Evolutionary conservation across 139 green algal species (phyloP), one percentile per base, ranked within the genome.

Genomic region (Pseudopediastrum boryanum): DNA sequence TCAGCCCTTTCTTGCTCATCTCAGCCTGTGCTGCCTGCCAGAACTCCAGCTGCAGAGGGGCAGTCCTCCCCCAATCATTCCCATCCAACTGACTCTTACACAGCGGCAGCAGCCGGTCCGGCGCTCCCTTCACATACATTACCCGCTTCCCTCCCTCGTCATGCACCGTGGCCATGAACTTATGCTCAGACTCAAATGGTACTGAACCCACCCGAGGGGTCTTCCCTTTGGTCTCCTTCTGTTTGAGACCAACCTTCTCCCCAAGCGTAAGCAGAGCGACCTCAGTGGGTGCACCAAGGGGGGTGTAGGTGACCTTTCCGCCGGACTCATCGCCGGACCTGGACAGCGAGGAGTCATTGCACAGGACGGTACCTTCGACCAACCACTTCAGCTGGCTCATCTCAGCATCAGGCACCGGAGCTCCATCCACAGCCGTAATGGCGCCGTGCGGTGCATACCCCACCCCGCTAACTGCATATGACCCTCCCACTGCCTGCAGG

Each of bases 141-240:
- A 83, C 38, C 35, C 31, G 48, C 74, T 35, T 48, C 25, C 64
- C 36, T 9, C 59, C 73, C 59, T 80, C 59, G 12, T 69, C 25
- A 42, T 86, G 82, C 3, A 83, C 75, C 2, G 82, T 86, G 0
- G 71, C 82, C 81, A 85, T 85, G 79, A 85, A 85, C 56, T 86
- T 86, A 69, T 83, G 75, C 66, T 86, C 81, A 8, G 41, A 72
- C 69, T 86, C 81, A 62, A 86, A 86, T 0, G 81, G 81, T 6
- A 86, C 69, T 1, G 68, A 50, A 3, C 39, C 61, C 44, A 86
- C 50, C 4, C 81, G 63, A 0, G 81, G 81, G 41, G 77, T 63
- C 21, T 56, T 35, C 4, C 2, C 44, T 29, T 82, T 44, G 2
- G 76, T 44, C 59, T 77, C 36, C 39, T 79, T 38, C 36, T 72